Evolutionary conservation across 2,329 filamentous ascomycete species (phyloP).

Genomic region (Aureobasidium namibiae): DNA sequence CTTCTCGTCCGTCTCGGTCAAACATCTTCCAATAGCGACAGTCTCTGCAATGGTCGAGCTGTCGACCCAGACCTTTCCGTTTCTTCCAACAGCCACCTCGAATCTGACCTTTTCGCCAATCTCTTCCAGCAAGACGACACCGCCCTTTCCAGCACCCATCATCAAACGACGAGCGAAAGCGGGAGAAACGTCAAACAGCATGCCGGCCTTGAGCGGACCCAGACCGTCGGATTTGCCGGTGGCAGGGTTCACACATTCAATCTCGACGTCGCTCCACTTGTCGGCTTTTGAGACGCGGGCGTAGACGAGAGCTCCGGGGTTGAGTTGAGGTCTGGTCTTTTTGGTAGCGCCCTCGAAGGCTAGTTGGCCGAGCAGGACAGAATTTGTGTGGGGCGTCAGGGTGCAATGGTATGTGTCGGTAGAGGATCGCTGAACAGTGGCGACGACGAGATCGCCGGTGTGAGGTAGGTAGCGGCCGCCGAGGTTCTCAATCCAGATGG

Average conservation of each 20-base stretch:
- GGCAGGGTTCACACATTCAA: slow-evolving; percentile 78
- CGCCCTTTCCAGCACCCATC: slow-evolving; percentile 51
- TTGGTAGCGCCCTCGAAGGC: slow-evolving; percentile 90
- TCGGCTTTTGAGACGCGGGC: slow-evolving; percentile 72
- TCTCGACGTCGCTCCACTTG: slow-evolving; percentile 77
- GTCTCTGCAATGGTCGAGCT: slow-evolving; percentile 65
- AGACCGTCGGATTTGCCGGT: slow-evolving; percentile 86
- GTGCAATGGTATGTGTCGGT: slow-evolving; percentile 73
- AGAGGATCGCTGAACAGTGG: slow-evolving; percentile 67
- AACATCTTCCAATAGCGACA: slow-evolving; percentile 67
- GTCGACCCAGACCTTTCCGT: slow-evolving; percentile 87
- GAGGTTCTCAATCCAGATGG: slow-evolving; percentile 63
- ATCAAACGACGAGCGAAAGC: slow-evolving; percentile 76
- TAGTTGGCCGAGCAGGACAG: slow-evolving; percentile 70
- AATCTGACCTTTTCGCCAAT: slow-evolving; percentile 77
- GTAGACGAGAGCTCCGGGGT: slow-evolving; percentile 72
- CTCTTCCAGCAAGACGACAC: slow-evolving; percentile 68
- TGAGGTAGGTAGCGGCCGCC: slow-evolving; percentile 71
- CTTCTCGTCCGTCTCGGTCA: slow-evolving; percentile 68
- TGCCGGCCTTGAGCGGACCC: slow-evolving; percentile 74
- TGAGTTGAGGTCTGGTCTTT: slow-evolving; percentile 78
- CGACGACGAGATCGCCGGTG: slow-evolving; percentile 79
- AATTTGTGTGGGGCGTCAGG: slow-evolving; percentile 55
- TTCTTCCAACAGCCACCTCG: slow-evolving; percentile 87
- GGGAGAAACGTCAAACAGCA: slow-evolving; percentile 73